These are phyloP conservation scores for Arthrobotrys iridis DNA, from an alignment of 2,329 filamentous ascomycete species.

Conservation along the genomic window DNA sequence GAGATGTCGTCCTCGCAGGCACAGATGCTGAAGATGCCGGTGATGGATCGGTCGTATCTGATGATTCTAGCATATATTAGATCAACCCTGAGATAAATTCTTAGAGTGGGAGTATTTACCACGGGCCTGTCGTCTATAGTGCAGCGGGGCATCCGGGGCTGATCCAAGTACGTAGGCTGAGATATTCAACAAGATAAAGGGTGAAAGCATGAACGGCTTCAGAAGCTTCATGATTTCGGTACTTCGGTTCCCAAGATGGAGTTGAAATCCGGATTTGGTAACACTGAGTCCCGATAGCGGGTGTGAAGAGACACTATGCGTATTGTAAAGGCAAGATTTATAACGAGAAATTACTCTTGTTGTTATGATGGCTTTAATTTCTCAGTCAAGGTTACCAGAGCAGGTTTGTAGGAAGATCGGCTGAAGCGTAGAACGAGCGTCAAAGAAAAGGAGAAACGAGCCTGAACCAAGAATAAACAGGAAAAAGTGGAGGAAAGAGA, in stretches of 20 bases:
- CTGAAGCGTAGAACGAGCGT: background rate
- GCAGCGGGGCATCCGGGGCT: background rate
- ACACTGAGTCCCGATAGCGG: too few species aligned
- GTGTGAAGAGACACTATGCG: too few species aligned
- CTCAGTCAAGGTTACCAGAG: too few species aligned
- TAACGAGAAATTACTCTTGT: too few species aligned
- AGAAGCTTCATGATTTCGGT: slow-evolving; percentile 22
- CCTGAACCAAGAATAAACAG: too few species aligned
- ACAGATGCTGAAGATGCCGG: slow-evolving; percentile 23
- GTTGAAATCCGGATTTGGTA: too few species aligned
- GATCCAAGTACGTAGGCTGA: slow-evolving; percentile 13
- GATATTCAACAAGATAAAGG: slow-evolving; percentile 18
- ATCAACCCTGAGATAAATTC: background rate
- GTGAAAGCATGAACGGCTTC: slow-evolving; percentile 27
- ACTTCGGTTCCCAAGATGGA: too few species aligned
- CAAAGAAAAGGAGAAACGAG: slow-evolving; percentile 8
- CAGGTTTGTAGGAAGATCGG: too few species aligned
- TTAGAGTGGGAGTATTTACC: slow-evolving; percentile 4
- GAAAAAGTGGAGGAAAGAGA: background rate
- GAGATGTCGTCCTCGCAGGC: slow-evolving; percentile 18
- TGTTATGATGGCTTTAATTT: too few species aligned
- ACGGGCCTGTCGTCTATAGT: slow-evolving; percentile 27
- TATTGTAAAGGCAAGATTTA: too few species aligned
- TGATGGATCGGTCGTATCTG: slow-evolving; percentile 9
- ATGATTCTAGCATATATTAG: background rate